Evolutionary conservation across 768 basidiomycete species (phyloP), one percentile per base, ranked within the genome.

Genomic region (Leccinum disarticulatum): DNA sequence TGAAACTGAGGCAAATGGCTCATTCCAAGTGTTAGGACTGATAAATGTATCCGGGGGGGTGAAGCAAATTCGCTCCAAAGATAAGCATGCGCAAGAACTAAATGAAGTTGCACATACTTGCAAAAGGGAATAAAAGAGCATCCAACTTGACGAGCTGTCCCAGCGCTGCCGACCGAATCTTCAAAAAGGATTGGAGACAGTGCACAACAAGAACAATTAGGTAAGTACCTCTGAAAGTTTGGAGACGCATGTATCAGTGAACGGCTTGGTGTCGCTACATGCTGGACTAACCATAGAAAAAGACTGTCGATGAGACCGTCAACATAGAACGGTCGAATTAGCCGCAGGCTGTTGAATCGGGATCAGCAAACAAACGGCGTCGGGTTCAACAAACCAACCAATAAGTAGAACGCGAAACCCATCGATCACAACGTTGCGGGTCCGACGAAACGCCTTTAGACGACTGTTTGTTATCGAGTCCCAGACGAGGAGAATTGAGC

Each of bases 271-370:
- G 77, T 79, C 17, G 71, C 68, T 83, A 90, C 85, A 67, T 92
- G 90, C 57, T 88, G 84, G 19, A 90, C 86, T 27, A 93, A 77
- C 91, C 91, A 93, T 14, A 80, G 74, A 7, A 93, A 80, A 72
- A 93, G 81, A 64, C 85, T 86, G 64, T 94, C 91, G 14, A 94
- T 87, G n/a, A 94, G 78, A 27, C 90, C 88, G 70, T 94, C 91
- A 0, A 83, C 78, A 69, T 91, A 93, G 71, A 91, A 91, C 3
- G 85, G 83, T 28, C 88, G 84, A 41, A 93, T 74, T 5, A 94
- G 77, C 64, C 81, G 82, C 4, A 93, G 79, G 62, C 91, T 93
- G 55, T 8, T 31, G 36, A 61, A 17, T 30, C 1, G 13, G 31
- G n/a, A 58, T 72, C 13, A 62, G 53, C 17, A 22, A 13, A 31